Conservation (phyloP, 106 monocot species). For the Dendrobium nobile region DNA sequence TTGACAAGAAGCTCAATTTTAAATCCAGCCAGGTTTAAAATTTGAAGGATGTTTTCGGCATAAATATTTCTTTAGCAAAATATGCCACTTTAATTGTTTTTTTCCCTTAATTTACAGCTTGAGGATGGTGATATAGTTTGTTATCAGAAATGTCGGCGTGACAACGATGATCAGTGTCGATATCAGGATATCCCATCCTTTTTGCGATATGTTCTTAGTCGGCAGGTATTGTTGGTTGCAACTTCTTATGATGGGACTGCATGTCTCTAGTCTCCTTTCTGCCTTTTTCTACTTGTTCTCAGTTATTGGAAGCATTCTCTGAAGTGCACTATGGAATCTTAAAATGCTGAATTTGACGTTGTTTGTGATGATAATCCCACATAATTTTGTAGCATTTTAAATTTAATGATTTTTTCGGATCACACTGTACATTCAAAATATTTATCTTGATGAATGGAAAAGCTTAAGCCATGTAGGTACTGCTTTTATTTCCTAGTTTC, state of each 20-base stretch:
- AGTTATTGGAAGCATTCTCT: neutral
- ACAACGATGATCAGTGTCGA: constrained; percentile 36
- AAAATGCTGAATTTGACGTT: neutral
- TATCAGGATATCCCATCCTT: constrained; percentile 89
- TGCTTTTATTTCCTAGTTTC: too few relatives aligned
- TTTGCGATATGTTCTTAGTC: constrained; percentile 91
- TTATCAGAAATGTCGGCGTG: constrained; percentile 59
- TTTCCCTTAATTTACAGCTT: constrained; percentile 39
- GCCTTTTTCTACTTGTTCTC: neutral
- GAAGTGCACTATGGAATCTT: neutral
- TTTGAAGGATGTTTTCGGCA: neutral
- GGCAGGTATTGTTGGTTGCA: constrained; percentile 50
- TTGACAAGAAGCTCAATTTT: constrained; percentile 75
- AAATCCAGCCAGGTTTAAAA: constrained; percentile 69
- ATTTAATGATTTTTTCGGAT: too few relatives aligned
- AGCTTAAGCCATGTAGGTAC: too few relatives aligned
- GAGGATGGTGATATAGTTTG: constrained; percentile 99
- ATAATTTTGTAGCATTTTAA: too few relatives aligned
- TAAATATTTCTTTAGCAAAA: constrained; percentile 5
- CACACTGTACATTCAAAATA: too few relatives aligned
- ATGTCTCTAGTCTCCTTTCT: neutral
- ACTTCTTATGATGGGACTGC: neutral
- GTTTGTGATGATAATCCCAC: neutral
- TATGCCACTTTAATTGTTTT: too few relatives aligned
- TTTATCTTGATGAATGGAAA: too few relatives aligned